Base-by-base conservation (phyloP, 192 early-diverging fungal species). In the Backusella tarrabulga region DNA sequence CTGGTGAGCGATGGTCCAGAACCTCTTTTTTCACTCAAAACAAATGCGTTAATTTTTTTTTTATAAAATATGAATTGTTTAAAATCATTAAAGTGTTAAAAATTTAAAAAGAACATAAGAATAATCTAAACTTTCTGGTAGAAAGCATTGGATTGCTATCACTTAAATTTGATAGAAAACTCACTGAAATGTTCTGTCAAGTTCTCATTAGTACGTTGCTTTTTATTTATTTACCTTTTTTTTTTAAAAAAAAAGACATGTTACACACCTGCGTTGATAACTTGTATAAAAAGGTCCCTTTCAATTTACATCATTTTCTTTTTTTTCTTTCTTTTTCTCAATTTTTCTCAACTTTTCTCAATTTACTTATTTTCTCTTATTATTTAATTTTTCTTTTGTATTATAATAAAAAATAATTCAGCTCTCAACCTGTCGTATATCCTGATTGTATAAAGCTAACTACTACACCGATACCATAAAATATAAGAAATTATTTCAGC, bases 251-350 rank as follows among this genome's bases (percentile, higher is more conserved):
- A 38, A 38, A 38, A 38, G 9, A 9, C 36, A 19, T 15, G 54
- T 60, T 26, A 60, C 54, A 54, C 17, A 60, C 23, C 54, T 60
- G 0, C 26, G 54, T 60, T 60, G 8, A 23, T 21, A 60, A 60
- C 54, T 23, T 60, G 54, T 60, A 60, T 60, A 60, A 26, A 60
- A 56, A 23, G 52, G 52, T 56, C 54, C 54, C 54, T 23, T 23
- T 56, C 54, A 56, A 56, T 56, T 56, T 56, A 23, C 54, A 56
- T 56, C 54, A 60, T 60, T 60, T 60, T 60, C 54, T 60, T 11
- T 60, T 60, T 23, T 60, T 12, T 60, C 7, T 60, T 26, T 60
- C 23, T 60, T 26, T 60, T 60, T 26, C 21, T 26, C 56, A 26
- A 26, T 23, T 60, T 60, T 52, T 52, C 19, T 17, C 32, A 32